These are phyloP conservation scores for Mycena polygramma DNA, from an alignment of 768 basidiomycete species.

Conservation along the genomic window DNA sequence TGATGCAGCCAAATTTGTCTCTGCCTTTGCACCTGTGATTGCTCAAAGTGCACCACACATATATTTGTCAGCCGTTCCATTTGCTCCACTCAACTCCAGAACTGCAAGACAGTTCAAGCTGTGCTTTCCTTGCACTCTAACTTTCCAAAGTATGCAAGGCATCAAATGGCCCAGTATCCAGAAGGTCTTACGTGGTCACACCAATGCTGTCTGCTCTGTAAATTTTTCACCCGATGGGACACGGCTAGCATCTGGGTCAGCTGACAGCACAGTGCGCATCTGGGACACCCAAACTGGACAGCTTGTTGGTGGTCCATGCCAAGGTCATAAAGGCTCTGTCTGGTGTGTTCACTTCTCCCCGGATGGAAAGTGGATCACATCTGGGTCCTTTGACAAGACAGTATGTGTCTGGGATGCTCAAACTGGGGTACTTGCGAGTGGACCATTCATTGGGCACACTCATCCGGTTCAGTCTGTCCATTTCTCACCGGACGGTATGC, in stretches of 20 bases:
- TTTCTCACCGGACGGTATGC: slow-evolving; percentile 12
- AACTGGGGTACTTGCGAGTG: background rate
- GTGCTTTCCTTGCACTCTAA: background rate
- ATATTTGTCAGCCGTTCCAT: background rate
- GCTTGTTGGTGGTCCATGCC: background rate
- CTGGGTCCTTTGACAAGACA: background rate
- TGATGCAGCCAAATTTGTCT: background rate
- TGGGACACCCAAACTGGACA: slow-evolving; percentile 2
- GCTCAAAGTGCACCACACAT: slow-evolving; percentile 9
- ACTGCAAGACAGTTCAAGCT: background rate
- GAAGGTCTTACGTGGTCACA: background rate
- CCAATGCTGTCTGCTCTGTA: background rate
- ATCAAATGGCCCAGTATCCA: background rate
- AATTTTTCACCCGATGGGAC: background rate
- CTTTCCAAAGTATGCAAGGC: background rate
- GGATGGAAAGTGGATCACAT: background rate
- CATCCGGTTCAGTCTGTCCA: slow-evolving; percentile 7
- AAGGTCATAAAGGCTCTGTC: background rate
- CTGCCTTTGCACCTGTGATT: background rate
- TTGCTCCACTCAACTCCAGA: background rate
- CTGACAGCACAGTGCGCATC: background rate
- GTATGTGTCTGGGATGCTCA: slow-evolving; percentile 1
- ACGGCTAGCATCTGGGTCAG: background rate
- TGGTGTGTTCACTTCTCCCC: background rate
- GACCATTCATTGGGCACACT: slow-evolving; percentile 31